A percentile compares a stretch with the other conserved stretches of the same genome.
These are phyloP conservation scores for Eimeria brunetti DNA, from an alignment of 169 alveolate species.

Conservation along the genomic window DNA sequence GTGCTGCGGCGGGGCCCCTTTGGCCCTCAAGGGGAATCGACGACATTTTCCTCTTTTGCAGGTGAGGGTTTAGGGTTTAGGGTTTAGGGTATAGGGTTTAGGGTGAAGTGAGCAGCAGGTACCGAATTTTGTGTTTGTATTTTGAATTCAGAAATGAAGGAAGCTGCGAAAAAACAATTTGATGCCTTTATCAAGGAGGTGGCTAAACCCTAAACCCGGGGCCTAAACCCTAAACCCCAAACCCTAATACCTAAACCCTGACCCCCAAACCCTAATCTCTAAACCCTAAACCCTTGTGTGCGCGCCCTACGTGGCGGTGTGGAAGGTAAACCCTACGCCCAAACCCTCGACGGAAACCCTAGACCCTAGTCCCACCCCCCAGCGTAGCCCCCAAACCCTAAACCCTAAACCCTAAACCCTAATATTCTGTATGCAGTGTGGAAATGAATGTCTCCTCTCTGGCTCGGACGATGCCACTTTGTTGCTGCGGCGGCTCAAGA, in stretches of 20 bases:
- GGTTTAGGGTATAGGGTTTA: neutral
- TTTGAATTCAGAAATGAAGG: neutral
- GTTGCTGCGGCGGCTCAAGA: conserved; percentile 93
- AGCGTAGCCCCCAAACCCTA: too few relatives aligned
- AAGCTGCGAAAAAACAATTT: neutral
- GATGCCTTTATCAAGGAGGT: conserved; percentile 1
- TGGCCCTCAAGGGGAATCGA: conserved; percentile 80
- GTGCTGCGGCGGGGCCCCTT: conserved; percentile 94
- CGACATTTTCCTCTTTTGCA: neutral
- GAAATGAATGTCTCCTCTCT: conserved; percentile 96
- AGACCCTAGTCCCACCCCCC: too few relatives aligned
- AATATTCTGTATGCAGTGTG: conserved; percentile 87
- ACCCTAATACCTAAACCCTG: too few relatives aligned
- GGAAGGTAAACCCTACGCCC: too few relatives aligned
- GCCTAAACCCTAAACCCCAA: too few relatives aligned
- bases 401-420: conserved; percentile 81
- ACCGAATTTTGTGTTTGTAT: neutral
- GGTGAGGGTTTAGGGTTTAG: conserved; percentile 4
- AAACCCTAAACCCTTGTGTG: too few relatives aligned
- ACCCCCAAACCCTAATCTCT: too few relatives aligned
- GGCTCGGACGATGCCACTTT: conserved; percentile 99
- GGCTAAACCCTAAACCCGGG: too few relatives aligned
- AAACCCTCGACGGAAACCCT: too few relatives aligned
- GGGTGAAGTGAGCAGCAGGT: neutral
- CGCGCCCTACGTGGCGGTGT: too few relatives aligned